Conservation (phyloP, 176 grass and related monocot species). For the Hsuehochloa calcarea region DNA sequence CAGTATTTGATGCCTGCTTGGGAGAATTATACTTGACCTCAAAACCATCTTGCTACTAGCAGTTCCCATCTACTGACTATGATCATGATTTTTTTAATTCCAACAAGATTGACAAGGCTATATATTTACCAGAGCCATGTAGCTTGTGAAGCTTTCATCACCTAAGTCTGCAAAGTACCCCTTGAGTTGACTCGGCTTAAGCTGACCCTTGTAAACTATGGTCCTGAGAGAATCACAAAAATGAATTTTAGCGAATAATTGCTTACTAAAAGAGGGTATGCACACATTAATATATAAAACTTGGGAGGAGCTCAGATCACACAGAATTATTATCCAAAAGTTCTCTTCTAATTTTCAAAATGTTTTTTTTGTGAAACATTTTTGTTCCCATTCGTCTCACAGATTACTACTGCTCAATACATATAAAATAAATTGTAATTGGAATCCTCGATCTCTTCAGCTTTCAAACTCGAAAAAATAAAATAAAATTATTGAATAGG, state of each 20-base stretch:
- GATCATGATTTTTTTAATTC: not conserved
- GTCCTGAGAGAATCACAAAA: conserved; percentile 48
- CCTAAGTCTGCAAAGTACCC: conserved; percentile 83
- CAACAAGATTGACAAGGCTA: not conserved
- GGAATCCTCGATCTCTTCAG: not conserved
- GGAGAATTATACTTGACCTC: conserved; percentile 14
- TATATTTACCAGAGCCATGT: conserved; percentile 76
- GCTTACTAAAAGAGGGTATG: not conserved
- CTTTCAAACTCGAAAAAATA: not conserved
- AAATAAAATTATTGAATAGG: not conserved
- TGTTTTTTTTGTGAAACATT: not conserved
- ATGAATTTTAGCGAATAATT: not conserved
- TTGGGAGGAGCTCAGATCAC: not conserved
- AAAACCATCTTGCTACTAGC: conserved; percentile 14
- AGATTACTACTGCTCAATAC: not conserved
- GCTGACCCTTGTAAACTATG: conserved; percentile 84
- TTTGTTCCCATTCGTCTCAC: not conserved
- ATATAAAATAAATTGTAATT: not conserved
- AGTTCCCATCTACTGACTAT: not conserved
- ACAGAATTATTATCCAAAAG: not conserved
- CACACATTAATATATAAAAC: not conserved
- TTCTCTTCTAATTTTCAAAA: not conserved
- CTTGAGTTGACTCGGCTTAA: conserved; percentile 71
- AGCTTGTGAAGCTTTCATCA: conserved; percentile 72
- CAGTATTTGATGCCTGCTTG: not conserved